Conservation (phyloP, 2,329 filamentous ascomycete species). For the Aureobasidium zeae region DNA sequence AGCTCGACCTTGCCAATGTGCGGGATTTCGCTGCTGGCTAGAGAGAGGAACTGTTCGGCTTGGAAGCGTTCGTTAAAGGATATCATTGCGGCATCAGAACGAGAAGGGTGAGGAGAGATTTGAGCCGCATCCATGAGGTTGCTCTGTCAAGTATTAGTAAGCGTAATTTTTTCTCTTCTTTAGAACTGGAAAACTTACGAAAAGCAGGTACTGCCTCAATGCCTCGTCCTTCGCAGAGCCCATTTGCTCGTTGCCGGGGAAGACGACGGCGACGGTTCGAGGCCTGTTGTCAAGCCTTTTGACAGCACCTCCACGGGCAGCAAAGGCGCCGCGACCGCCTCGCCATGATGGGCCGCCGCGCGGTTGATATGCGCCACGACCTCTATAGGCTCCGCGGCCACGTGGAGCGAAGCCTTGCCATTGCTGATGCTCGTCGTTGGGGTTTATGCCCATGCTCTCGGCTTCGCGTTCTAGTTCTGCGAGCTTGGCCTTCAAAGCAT, state of each 20-base stretch:
- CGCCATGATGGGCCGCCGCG: slow-evolving; percentile 38
- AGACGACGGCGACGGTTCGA: slow-evolving; percentile 53
- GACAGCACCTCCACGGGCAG: slow-evolving; percentile 41
- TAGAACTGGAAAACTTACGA: slow-evolving; percentile 21
- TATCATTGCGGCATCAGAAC: slow-evolving; percentile 32
- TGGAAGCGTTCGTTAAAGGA: slow-evolving; percentile 43
- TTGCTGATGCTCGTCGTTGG: slow-evolving; percentile 36
- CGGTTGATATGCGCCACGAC: slow-evolving; percentile 32
- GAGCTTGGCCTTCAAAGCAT: slow-evolving; percentile 60
- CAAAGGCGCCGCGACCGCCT: slow-evolving; percentile 38
- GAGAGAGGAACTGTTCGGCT: slow-evolving; percentile 48
- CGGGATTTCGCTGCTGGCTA: slow-evolving; percentile 43
- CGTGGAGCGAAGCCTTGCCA: slow-evolving; percentile 31
- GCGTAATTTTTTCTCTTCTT: no score
- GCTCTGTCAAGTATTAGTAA: slow-evolving; percentile 17
- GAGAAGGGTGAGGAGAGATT: slow-evolving; percentile 32
- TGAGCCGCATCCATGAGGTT: slow-evolving; percentile 29
- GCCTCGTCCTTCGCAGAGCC: slow-evolving; percentile 57
- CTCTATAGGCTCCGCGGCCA: slow-evolving; percentile 34
- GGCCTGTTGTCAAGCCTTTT: slow-evolving; percentile 67
- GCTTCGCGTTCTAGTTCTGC: slow-evolving; percentile 67
- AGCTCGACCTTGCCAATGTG: slow-evolving; percentile 57
- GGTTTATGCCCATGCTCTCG: slow-evolving; percentile 57
- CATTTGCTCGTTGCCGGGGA: slow-evolving; percentile 48
- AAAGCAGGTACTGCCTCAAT: slow-evolving; percentile 59